These are phyloP conservation scores for Edaphochlamys debaryana DNA, from an alignment of 139 green algal genomes.

Conservation along the genomic window DNA sequence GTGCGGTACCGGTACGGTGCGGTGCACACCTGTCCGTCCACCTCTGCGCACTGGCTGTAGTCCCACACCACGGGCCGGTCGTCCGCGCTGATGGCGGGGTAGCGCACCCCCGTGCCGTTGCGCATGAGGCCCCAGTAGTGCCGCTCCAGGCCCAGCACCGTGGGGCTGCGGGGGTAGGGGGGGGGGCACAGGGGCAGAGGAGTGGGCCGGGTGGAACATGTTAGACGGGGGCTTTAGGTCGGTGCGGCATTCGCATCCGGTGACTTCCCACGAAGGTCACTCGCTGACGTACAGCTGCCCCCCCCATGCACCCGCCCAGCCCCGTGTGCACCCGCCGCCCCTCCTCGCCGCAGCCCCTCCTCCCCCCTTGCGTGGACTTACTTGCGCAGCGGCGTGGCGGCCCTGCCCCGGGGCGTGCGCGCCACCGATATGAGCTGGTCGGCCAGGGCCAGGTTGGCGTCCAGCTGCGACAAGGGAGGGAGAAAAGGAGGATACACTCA, in stretches of 20 bases:
- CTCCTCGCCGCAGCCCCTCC: background rate
- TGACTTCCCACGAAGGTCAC: too few species aligned
- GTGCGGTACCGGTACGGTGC: too few species aligned
- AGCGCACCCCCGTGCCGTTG: slow-evolving; percentile 33
- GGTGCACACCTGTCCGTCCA: slow-evolving; percentile 41
- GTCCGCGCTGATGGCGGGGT: slow-evolving; percentile 3
- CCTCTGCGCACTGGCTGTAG: slow-evolving; percentile 67
- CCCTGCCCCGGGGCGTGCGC: background rate
- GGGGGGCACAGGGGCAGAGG: too few species aligned
- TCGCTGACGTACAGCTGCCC: too few species aligned
- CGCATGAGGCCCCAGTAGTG: slow-evolving; percentile 50
- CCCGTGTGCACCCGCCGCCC: too few species aligned
- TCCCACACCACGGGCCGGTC: slow-evolving; percentile 47
- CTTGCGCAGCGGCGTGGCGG: background rate
- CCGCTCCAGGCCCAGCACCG: too few species aligned
- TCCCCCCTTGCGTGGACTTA: background rate
- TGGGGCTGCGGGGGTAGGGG: background rate
- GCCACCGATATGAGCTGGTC: slow-evolving; percentile 40
- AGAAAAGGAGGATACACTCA: too few species aligned
- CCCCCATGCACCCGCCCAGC: too few species aligned
- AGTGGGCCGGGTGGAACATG: too few species aligned
- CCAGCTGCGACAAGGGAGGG: slow-evolving; percentile 33
- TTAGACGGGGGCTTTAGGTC: too few species aligned
- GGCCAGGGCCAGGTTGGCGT: slow-evolving; percentile 53
- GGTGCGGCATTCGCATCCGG: too few species aligned